Conservation (phyloP, 202 grass and related monocot genomes). For the Sporobolus alterniflorus region DNA sequence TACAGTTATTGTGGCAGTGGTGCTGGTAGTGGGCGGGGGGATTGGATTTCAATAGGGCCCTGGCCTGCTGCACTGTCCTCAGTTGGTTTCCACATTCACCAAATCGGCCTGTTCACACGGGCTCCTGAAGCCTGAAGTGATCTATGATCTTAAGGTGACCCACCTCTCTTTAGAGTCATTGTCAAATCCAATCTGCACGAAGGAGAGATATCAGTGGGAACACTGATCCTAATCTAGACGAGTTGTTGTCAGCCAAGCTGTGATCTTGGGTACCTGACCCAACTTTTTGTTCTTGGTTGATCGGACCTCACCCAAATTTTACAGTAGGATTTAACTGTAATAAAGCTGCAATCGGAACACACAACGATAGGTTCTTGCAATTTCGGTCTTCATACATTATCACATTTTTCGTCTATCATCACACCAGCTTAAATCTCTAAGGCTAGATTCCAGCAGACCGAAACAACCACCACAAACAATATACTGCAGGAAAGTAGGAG, state of each 20-base stretch:
- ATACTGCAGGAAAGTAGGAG: background rate
- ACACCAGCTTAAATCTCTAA: too few species aligned
- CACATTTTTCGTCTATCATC: background rate
- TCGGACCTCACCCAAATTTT: background rate
- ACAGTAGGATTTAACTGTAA: background rate
- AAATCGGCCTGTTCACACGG: background rate
- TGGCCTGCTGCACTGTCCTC: background rate
- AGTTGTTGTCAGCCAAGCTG: background rate
- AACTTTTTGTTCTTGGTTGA: background rate
- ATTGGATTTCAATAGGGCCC: slow-evolving; percentile 31
- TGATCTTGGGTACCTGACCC: background rate
- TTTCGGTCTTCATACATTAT: background rate
- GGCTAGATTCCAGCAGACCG: background rate
- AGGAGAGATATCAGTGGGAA: background rate
- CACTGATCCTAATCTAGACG: background rate
- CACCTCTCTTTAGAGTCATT: background rate
- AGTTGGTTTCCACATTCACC: too few species aligned
- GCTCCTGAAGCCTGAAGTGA: background rate
- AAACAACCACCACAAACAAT: background rate
- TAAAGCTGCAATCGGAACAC: background rate
- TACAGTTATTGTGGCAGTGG: background rate
- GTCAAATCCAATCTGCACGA: background rate
- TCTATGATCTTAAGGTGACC: slow-evolving; percentile 3
- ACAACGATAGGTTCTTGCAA: background rate
- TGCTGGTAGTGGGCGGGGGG: too few species aligned